These are phyloP conservation scores for Aspergillus neotritici DNA, from an alignment of 2,329 filamentous ascomycete species.

Conservation along the genomic window DNA sequence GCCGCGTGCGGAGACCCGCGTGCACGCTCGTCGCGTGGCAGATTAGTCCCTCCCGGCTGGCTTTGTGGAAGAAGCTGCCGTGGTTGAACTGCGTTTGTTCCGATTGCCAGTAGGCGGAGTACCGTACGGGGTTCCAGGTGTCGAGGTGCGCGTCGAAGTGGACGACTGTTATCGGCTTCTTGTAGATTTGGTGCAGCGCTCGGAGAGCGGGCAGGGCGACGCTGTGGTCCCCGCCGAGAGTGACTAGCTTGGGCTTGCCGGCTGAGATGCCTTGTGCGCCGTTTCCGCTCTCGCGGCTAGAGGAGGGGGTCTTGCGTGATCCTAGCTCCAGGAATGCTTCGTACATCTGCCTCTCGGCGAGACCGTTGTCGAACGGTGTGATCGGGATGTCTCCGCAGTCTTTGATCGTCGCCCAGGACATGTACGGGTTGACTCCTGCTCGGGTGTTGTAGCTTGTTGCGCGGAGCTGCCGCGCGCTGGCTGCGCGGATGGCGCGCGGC, in stretches of 20 bases:
- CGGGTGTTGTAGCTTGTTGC: slow-evolving; percentile 79
- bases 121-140: slow-evolving; percentile 75
- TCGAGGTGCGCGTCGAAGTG: slow-evolving; percentile 78
- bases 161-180: slow-evolving; percentile 60
- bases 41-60: slow-evolving; percentile 72
- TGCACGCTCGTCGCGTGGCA: slow-evolving; percentile 70
- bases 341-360: slow-evolving; percentile 79
- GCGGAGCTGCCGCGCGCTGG: slow-evolving; percentile 71
- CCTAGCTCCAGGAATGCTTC: slow-evolving; percentile 69
- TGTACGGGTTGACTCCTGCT: slow-evolving; percentile 77
- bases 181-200: slow-evolving; percentile 58
- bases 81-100: slow-evolving; percentile 75
- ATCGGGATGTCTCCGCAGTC: slow-evolving; percentile 91
- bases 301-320: slow-evolving; percentile 33
- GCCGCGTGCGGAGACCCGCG: slow-evolving; percentile 72
- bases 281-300: slow-evolving; percentile 20
- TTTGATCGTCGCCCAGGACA: slow-evolving; percentile 68
- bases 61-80: slow-evolving; percentile 88
- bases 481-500: slow-evolving; percentile 78
- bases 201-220: slow-evolving; percentile 64
- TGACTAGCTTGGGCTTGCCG: slow-evolving; percentile 53
- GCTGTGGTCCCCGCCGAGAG: slow-evolving; percentile 68
- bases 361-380: slow-evolving; percentile 76
- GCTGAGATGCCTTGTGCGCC: slow-evolving; percentile 30
- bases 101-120: slow-evolving; percentile 68